Conservation (phyloP, 306 rosid genomes). For the Geum urbanum region DNA sequence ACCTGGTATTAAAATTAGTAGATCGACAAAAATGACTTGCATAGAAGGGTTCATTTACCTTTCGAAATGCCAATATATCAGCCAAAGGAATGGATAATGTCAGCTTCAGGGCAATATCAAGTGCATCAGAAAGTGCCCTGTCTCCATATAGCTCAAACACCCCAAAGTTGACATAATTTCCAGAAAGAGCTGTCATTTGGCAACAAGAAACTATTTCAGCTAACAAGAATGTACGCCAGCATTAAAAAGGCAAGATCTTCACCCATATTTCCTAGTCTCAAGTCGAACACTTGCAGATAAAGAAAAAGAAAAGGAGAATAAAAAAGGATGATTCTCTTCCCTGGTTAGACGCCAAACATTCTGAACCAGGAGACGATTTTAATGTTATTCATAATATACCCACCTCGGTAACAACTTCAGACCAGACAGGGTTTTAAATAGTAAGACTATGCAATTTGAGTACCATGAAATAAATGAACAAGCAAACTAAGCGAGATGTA, state of each 20-base stretch:
- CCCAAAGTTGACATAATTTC: conserved; percentile 96
- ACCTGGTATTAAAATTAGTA: not conserved
- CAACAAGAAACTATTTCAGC: conserved; percentile 23
- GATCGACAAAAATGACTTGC: conserved; percentile 4
- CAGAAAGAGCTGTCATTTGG: conserved; percentile 76
- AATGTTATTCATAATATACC: not conserved
- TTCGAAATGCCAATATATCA: conserved; percentile 88
- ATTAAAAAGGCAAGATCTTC: not conserved
- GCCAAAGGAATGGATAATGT: conserved; percentile 86
- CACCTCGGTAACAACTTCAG: not conserved
- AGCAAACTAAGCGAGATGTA: too few species aligned
- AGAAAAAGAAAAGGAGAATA: not conserved
- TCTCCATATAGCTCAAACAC: conserved; percentile 97
- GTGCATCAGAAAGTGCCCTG: conserved; percentile 86
- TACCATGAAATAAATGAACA: not conserved
- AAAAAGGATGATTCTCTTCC: not conserved
- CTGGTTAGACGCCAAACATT: not conserved
- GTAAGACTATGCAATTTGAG: not conserved
- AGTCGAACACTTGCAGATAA: not conserved
- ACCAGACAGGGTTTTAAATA: not conserved
- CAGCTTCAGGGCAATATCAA: conserved; percentile 87
- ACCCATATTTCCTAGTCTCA: not conserved
- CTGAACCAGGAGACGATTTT: not conserved
- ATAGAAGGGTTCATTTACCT: conserved; percentile 48
- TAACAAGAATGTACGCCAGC: not conserved